A percentile compares a stretch with the other conserved stretches of the same genome.
phyloP scores from a whole-genome alignment of 129 eudicot species.

The Chrysanthemum seticuspe region DNA sequence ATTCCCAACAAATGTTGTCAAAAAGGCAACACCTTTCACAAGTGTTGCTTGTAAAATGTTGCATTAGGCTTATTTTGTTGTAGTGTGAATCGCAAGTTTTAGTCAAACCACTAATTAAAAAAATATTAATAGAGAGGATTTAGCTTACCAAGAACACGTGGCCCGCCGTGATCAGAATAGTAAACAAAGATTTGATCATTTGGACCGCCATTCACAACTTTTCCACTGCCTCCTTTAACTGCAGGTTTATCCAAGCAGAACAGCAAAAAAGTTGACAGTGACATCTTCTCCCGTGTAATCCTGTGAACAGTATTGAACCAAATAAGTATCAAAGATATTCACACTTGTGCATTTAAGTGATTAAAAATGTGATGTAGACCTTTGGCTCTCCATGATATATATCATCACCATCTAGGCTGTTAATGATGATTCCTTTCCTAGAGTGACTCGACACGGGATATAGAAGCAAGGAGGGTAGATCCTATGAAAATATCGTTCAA shows the following conservation, averaged over 20 bases:
- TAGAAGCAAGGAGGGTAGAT: too few relatives aligned
- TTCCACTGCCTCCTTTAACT: conserved; percentile 88
- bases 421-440: too few relatives aligned
- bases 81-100: not conserved
- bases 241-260: conserved; percentile 79
- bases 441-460: too few relatives aligned
- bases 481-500: too few relatives aligned
- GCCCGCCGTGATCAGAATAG: conserved; percentile 95
- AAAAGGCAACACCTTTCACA: too few relatives aligned
- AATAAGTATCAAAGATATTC: conserved; percentile 19
- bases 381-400: too few relatives aligned
- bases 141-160: conserved; percentile 91
- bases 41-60: too few relatives aligned
- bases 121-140: not conserved
- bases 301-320: conserved; percentile 35
- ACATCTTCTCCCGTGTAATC: conserved; percentile 79
- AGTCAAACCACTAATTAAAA: not conserved
- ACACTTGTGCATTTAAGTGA: too few relatives aligned
- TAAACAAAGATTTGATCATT: conserved; percentile 83
- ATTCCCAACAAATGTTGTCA: too few relatives aligned
- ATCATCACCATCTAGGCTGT: too few relatives aligned
- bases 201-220: conserved; percentile 86
- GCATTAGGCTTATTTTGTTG: too few relatives aligned
- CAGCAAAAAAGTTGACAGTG: conserved; percentile 77
- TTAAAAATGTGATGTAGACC: too few relatives aligned